A percentile compares a stretch with the other conserved stretches of the same genome.
phyloP scores from a whole-genome alignment of 176 grass and related monocot species.

The sorghum (Sorghum bicolor) region DNA sequence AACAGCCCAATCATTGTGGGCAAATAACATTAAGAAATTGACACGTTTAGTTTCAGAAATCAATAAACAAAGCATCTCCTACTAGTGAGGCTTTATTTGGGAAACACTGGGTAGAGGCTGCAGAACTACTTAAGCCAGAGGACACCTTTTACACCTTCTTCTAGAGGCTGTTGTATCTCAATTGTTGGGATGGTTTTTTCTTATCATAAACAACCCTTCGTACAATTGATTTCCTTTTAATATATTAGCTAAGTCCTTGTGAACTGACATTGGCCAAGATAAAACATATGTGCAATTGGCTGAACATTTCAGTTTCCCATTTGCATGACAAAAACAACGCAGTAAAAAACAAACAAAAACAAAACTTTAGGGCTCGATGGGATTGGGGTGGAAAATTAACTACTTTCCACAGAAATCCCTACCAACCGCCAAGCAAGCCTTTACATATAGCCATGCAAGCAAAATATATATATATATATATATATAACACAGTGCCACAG shows the following conservation, averaged over 20 bases:
- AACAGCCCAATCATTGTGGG: not conserved
- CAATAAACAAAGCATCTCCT: not conserved
- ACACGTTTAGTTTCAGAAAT: conserved; percentile 17
- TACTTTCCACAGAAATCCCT: not conserved
- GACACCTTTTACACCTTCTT: conserved; percentile 17
- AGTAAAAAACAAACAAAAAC: not conserved
- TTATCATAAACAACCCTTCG: not conserved
- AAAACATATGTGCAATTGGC: not conserved
- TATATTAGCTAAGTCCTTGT: not conserved
- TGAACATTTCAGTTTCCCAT: not conserved
- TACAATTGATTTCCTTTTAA: not conserved
- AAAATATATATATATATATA: not conserved
- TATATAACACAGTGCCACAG: not conserved
- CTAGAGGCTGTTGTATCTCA: not conserved
- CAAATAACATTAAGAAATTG: not conserved
- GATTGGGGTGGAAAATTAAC: not conserved
- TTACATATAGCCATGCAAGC: not conserved
- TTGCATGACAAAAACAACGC: not conserved
- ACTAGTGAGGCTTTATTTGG: not conserved
- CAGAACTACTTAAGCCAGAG: conserved; percentile 3
- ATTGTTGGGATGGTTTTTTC: not conserved
- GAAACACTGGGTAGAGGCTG: not conserved
- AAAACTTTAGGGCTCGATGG: not conserved
- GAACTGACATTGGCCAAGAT: not conserved
- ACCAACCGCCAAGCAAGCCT: no score